These are phyloP conservation scores for Neurospora tetrasperma DNA, from an alignment of 495 filamentous ascomycete genomes.

Conservation along the genomic window DNA sequence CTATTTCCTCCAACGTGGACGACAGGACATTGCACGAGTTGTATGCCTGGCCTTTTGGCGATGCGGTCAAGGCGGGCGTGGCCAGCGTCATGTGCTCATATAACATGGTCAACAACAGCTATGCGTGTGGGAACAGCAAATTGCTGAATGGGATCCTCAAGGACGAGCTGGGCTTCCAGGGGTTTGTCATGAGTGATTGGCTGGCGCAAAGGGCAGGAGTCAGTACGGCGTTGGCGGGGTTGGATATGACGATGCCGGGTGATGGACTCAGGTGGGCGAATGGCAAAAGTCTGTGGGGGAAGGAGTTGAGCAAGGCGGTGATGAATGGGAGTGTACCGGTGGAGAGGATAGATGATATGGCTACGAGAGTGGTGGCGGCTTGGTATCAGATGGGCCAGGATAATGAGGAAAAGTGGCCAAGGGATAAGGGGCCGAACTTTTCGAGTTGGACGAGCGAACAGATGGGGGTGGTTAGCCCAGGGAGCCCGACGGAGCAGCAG, in stretches of 20 bases:
- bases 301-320: conserved; percentile 62
- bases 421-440: conserved; percentile 67
- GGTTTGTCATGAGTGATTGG: conserved; percentile 92
- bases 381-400: conserved; percentile 92
- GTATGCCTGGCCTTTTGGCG: conserved; percentile 85
- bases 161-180: conserved; percentile 90
- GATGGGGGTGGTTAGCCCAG: conserved; percentile 53
- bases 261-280: conserved; percentile 71
- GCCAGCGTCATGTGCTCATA: conserved; percentile 83
- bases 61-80: conserved; percentile 78
- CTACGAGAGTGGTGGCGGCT: conserved; percentile 75
- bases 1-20: conserved; percentile 71
- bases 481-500: conserved; percentile 44
- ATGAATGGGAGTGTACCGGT: conserved; percentile 79
- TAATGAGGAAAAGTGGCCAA: conserved; percentile 51
- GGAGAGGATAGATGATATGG: conserved; percentile 86
- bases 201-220: conserved; percentile 79
- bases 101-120: conserved; percentile 84
- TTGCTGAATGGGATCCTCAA: conserved; percentile 87
- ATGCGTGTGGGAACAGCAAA: conserved; percentile 87
- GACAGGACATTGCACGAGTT: conserved; percentile 75
- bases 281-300: conserved; percentile 72
- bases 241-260: conserved; percentile 95
- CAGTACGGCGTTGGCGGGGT: conserved; percentile 64
- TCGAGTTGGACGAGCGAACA: conserved; percentile 76